Conservation (phyloP, 2,329 filamentous ascomycete species). For the Zymoseptoria tritici region DNA sequence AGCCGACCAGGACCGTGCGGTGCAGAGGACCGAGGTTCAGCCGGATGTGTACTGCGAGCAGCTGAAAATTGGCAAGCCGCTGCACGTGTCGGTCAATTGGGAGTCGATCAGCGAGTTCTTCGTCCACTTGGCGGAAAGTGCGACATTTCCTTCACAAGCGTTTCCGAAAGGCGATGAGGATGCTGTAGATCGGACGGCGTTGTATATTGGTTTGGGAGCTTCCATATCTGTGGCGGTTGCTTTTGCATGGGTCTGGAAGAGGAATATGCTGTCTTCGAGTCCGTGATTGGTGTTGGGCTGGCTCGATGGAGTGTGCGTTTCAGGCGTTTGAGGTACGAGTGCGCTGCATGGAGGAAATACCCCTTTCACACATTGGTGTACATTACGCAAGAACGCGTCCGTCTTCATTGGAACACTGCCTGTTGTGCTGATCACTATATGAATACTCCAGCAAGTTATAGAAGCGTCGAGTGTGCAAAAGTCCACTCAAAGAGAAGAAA, state of each 20-base stretch:
- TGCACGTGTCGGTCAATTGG: slow-evolving; percentile 95
- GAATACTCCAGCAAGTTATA: too few species aligned
- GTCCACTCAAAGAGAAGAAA: too few species aligned
- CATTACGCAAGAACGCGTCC: too few species aligned
- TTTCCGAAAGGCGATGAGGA: slow-evolving; percentile 89
- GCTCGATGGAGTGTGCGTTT: not conserved
- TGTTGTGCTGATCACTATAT: too few species aligned
- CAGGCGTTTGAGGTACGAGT: not conserved
- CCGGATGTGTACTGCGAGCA: slow-evolving; percentile 84
- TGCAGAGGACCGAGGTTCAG: slow-evolving; percentile 83
- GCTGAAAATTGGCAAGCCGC: slow-evolving; percentile 79
- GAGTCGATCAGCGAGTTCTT: slow-evolving; percentile 89
- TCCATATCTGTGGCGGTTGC: slow-evolving; percentile 52
- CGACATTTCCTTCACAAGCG: slow-evolving; percentile 78
- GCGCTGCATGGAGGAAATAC: too few species aligned
- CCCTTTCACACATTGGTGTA: too few species aligned
- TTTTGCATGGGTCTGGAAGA: slow-evolving; percentile 54
- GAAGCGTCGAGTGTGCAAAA: too few species aligned
- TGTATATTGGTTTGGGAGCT: slow-evolving; percentile 79
- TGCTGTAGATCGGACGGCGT: slow-evolving; percentile 67
- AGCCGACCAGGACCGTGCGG: slow-evolving; percentile 91
- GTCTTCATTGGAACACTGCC: too few species aligned
- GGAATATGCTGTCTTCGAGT: slow-evolving; percentile 24
- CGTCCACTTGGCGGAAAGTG: slow-evolving; percentile 81
- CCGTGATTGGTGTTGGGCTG: not conserved